phyloP scores from a whole-genome alignment of 176 grass and related monocot genomes.

The Tuctoria greenei region DNA sequence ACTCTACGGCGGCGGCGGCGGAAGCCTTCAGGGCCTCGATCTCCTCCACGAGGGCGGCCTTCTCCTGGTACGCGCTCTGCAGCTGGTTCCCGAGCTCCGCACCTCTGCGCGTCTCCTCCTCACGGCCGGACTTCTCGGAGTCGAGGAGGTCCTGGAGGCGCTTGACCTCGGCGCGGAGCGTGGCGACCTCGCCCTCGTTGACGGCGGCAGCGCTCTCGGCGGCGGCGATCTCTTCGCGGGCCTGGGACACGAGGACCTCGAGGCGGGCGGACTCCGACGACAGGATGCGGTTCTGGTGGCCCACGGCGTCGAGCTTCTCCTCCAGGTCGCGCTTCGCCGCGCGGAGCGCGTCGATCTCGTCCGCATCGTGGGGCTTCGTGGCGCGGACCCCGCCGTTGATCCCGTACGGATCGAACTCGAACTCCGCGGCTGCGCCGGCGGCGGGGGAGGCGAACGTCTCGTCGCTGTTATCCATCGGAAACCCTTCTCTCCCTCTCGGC shows the following conservation, averaged over 20 bases:
- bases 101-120: slow-evolving; percentile 23
- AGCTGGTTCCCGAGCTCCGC: slow-evolving; percentile 30
- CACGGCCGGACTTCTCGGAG: slow-evolving; percentile 24
- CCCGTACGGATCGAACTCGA: slow-evolving; percentile 26
- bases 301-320: slow-evolving; percentile 40
- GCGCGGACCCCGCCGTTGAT: slow-evolving; percentile 31
- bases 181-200: slow-evolving; percentile 26
- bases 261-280: slow-evolving; percentile 46
- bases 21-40: slow-evolving; percentile 46
- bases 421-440: slow-evolving; percentile 29
- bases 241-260: slow-evolving; percentile 33
- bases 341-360: slow-evolving; percentile 45
- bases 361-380: slow-evolving; percentile 32
- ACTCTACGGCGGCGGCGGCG: slow-evolving; percentile 14
- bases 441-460: slow-evolving; percentile 51
- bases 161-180: slow-evolving; percentile 42
- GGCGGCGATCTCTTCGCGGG: slow-evolving; percentile 29
- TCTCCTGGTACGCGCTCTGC: slow-evolving; percentile 39
- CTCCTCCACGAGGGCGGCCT: slow-evolving; percentile 38
- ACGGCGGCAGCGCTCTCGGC: slow-evolving; percentile 25
- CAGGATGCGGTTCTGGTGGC: slow-evolving; percentile 43
- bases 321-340: slow-evolving; percentile 52
- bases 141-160: slow-evolving; percentile 39
- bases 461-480: slow-evolving; percentile 55
- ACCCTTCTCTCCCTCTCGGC: slow-evolving; percentile 23